These are phyloP conservation scores for Cerioporus squamosus DNA, from an alignment of 1,284 basidiomycete species.

Conservation along the genomic window DNA sequence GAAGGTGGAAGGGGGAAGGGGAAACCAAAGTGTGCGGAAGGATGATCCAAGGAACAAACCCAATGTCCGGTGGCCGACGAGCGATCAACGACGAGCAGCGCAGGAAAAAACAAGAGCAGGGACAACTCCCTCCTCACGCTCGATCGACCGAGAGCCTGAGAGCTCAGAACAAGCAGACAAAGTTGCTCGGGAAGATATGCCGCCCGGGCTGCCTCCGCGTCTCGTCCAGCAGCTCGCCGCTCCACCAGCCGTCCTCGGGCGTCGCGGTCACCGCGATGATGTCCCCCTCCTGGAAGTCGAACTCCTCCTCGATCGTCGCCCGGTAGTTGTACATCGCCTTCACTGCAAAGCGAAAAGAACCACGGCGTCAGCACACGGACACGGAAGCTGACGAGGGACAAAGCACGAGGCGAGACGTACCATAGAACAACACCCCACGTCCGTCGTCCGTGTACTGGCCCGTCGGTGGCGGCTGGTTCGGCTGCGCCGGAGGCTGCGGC, in stretches of 20 bases:
- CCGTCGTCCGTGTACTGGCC: constrained; percentile 81
- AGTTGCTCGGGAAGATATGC: constrained; percentile 93
- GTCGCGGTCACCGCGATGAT: constrained; percentile 92
- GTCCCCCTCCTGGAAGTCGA: constrained; percentile 90
- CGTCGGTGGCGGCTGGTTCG: constrained; percentile 52
- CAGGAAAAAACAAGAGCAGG: too few relatives aligned
- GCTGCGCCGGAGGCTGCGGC: constrained; percentile 38
- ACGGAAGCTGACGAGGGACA: too few relatives aligned
- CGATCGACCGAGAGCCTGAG: too few relatives aligned
- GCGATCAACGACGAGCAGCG: too few relatives aligned
- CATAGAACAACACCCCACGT: constrained; percentile 82
- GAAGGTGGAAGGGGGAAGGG: too few relatives aligned
- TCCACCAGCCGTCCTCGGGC: constrained; percentile 96
- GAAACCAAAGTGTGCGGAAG: too few relatives aligned
- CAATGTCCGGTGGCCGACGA: too few relatives aligned
- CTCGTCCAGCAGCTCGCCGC: constrained; percentile 85
- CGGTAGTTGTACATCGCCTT: constrained; percentile 93
- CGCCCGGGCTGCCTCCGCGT: constrained; percentile 76
- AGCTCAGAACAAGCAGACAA: constrained; percentile 71
- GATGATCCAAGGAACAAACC: too few relatives aligned
- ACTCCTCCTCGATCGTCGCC: constrained; percentile 87
- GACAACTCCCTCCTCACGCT: too few relatives aligned
- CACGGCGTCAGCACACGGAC: background rate
- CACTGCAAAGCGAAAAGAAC: constrained; percentile 50
- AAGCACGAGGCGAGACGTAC: constrained; percentile 41